Evolutionary conservation across 495 filamentous ascomycete species (phyloP).

Genomic region (Talaromyces adpressus): DNA sequence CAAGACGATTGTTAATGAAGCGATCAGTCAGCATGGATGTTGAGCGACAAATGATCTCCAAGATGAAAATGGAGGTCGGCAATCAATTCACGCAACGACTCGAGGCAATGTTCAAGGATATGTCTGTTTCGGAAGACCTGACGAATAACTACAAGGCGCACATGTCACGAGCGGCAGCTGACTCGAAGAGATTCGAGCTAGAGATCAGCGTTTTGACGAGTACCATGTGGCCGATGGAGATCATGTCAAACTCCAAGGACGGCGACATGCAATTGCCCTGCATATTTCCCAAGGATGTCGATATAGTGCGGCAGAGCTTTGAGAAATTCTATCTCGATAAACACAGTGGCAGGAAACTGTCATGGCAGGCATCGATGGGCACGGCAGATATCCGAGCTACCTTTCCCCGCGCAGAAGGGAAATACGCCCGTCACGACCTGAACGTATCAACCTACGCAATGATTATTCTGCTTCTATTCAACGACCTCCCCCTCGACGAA

Average conservation of each 20-base stretch:
- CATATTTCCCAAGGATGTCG: conserved; percentile 69
- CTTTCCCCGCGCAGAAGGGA: conserved; percentile 67
- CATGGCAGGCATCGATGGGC: conserved; percentile 78
- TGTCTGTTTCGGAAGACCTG: conserved; percentile 84
- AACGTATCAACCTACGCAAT: conserved; percentile 91
- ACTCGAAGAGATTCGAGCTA: conserved; percentile 66
- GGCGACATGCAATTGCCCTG: conserved; percentile 46
- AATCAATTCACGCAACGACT: conserved; percentile 89
- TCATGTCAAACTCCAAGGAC: conserved; percentile 59
- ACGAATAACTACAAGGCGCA: conserved; percentile 66
- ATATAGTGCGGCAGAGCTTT: conserved; percentile 74
- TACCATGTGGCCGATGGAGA: conserved; percentile 89
- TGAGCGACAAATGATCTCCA: conserved; percentile 90
- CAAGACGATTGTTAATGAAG: conserved; percentile 73
- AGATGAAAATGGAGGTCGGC: conserved; percentile 93
- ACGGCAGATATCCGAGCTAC: conserved; percentile 77
- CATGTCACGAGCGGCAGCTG: conserved; percentile 51
- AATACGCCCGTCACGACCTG: conserved; percentile 75
- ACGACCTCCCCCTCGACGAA: conserved; percentile 59
- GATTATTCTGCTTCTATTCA: conserved; percentile 86
- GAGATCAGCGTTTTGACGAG: conserved; percentile 79
- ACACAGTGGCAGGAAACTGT: conserved; percentile 78
- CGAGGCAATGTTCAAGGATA: conserved; percentile 98
- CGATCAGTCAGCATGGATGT: conserved; percentile 82
- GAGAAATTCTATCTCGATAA: conserved; percentile 84